Base-by-base conservation (phyloP, 306 rosid species). In the Prunus salicina region DNA sequence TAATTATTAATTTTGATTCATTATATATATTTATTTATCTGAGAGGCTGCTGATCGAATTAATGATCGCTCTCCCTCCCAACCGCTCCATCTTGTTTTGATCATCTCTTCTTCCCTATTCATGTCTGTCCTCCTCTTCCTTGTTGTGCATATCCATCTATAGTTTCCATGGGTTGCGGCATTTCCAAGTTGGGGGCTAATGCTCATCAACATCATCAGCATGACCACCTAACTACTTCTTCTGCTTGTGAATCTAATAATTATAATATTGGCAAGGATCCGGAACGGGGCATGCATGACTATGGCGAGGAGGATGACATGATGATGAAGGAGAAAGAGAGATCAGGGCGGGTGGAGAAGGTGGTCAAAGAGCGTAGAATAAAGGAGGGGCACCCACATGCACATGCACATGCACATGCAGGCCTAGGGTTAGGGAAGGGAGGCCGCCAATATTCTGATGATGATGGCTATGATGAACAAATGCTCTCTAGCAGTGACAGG, bases 121-220 rank as follows among this genome's bases (percentile, higher is more conserved):
- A 77, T 50, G 61, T 57, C 22, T 53, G 64, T 46, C 28, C 24
- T 49, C 67, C 38, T 38, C 12, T 38, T 62, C 43, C 9, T 38
- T 38, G 2, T 38, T 38, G 43, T 38, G 43, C 43, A 38, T 38
- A 38, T 38, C 43, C 43, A 38, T 38, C 43, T 7, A 7, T 38
- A 38, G 43, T 38, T 38, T 38, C 43, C 67, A 88, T 89, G 95
- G 95, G 95, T 79, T 91, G 97, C 76, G 97, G 93, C 66, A 68
- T 81, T 43, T 91, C 97, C 8, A 73, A 67, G 3, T 22, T 76
- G 46, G 80, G 43, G 43, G 43, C 43, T 38, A 38, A 38, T 7
- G 43, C 43, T 6, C 43, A 38, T 38, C 73, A 32, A 52, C 66
- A 20, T 9, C 50, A 43, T 8, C 55, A 24, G 12, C 34, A 50